Conservation (phyloP, 176 grass and related monocot species). For the Ampelocalamus luodianensis region DNA sequence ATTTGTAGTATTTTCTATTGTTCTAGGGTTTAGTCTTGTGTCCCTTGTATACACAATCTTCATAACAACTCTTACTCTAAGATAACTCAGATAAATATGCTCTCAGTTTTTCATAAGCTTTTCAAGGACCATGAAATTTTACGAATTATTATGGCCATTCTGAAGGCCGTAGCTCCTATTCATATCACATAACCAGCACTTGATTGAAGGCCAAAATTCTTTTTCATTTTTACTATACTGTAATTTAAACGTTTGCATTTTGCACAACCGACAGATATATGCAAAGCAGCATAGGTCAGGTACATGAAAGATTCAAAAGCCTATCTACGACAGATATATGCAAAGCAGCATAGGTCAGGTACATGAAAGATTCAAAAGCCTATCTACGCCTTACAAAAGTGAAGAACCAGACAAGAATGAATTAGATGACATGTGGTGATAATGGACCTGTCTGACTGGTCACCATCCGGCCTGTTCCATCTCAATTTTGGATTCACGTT, state of each 20-base stretch:
- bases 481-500: constrained; percentile 20
- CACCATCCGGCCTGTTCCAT: constrained; percentile 38
- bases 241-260: not conserved
- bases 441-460: constrained; percentile 33
- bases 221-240: not conserved
- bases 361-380: constrained; percentile 26
- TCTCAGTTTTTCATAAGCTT: not conserved
- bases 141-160: not conserved
- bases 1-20: too few relatives aligned
- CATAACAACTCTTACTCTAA: too few relatives aligned
- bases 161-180: not conserved
- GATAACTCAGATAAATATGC: not conserved
- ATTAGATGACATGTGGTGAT: too few relatives aligned
- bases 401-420: constrained; percentile 39
- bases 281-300: constrained; percentile 15
- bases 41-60: too few relatives aligned
- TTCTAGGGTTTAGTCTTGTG: too few relatives aligned
- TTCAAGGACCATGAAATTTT: not conserved
- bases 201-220: not conserved
- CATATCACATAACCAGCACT: not conserved
- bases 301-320: constrained; percentile 26
- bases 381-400: constrained; percentile 25
- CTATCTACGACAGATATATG: not conserved
- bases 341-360: constrained; percentile 13
- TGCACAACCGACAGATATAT: not conserved